Evolutionary conservation across 805 yeast genomes (phyloP).

Genomic region (Barnettozyma californica): DNA sequence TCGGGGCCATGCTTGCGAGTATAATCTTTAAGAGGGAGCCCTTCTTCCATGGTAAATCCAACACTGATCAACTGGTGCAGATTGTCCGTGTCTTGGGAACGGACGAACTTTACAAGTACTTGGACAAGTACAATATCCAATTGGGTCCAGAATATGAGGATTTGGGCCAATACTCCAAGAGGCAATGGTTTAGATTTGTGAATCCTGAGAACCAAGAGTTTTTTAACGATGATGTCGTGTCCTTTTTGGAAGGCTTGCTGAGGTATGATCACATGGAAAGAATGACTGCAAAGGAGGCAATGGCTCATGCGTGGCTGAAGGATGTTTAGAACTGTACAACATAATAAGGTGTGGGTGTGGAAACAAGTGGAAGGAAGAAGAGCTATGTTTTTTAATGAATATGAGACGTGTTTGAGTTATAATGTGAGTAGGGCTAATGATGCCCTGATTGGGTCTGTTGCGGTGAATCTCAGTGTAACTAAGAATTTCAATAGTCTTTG

Average conservation of each 20-base stretch:
- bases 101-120: constrained; percentile 61
- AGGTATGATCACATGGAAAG: constrained; percentile 85
- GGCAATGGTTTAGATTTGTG: constrained; percentile 61
- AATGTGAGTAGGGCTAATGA: background rate
- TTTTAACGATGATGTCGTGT: constrained; percentile 53
- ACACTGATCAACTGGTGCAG: constrained; percentile 87
- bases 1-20: constrained; percentile 87
- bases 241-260: constrained; percentile 66
- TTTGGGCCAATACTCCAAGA: constrained; percentile 59
- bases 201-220: constrained; percentile 47
- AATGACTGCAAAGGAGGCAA: constrained; percentile 83
- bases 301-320: constrained; percentile 68
- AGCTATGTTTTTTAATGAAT: background rate
- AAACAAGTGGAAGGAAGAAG: too few species aligned
- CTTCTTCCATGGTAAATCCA: constrained; percentile 86
- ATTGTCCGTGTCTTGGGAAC: constrained; percentile 87
- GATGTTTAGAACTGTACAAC: constrained; percentile 16
- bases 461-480: background rate
- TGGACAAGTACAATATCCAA: constrained; percentile 61
- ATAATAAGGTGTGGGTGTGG: background rate
- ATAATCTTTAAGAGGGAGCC: constrained; percentile 88
- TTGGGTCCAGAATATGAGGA: constrained; percentile 78
- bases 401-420: background rate
- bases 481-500: background rate
- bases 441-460: background rate